Percentiles rank a stretch among this genome's conserved stretches.
Conservation (phyloP, 2,329 filamentous ascomycete genomes). For the Fusarium fujikuroi region DNA sequence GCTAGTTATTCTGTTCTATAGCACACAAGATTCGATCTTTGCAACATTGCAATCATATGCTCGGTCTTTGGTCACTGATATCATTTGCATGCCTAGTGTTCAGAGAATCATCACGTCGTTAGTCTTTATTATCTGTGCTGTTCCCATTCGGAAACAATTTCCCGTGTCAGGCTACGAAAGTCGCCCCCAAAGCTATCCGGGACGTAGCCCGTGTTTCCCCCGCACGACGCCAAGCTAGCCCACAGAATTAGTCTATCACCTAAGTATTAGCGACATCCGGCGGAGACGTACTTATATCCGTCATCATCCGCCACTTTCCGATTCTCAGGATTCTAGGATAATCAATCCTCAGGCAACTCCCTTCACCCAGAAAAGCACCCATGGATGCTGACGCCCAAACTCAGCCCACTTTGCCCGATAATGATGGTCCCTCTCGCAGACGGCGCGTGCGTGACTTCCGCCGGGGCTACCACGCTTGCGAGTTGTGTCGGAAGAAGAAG, state of each 20-base stretch:
- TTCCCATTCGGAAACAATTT: background rate
- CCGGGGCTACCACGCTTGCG: slow-evolving; percentile 29
- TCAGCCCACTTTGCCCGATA: background rate
- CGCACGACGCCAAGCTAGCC: background rate
- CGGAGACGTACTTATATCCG: background rate
- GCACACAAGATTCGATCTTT: background rate
- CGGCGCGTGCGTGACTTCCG: slow-evolving; percentile 28
- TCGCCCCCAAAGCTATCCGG: too few species aligned
- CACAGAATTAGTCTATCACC: background rate
- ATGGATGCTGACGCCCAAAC: background rate
- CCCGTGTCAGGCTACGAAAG: too few species aligned
- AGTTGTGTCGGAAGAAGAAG: slow-evolving; percentile 33
- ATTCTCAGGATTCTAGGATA: background rate
- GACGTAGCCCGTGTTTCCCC: background rate
- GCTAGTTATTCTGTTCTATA: background rate
- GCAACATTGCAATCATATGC: background rate
- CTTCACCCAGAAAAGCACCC: background rate
- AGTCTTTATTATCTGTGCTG: rapidly evolving
- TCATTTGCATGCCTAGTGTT: too few species aligned
- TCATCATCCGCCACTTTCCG: slow-evolving; percentile 7
- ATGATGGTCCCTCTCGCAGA: background rate
- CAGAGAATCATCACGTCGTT: background rate
- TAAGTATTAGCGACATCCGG: background rate
- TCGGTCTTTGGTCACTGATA: too few species aligned
- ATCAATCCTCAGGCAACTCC: background rate